These are phyloP conservation scores for Mycena citricolor DNA, from an alignment of 1,284 basidiomycete species.

Conservation along the genomic window DNA sequence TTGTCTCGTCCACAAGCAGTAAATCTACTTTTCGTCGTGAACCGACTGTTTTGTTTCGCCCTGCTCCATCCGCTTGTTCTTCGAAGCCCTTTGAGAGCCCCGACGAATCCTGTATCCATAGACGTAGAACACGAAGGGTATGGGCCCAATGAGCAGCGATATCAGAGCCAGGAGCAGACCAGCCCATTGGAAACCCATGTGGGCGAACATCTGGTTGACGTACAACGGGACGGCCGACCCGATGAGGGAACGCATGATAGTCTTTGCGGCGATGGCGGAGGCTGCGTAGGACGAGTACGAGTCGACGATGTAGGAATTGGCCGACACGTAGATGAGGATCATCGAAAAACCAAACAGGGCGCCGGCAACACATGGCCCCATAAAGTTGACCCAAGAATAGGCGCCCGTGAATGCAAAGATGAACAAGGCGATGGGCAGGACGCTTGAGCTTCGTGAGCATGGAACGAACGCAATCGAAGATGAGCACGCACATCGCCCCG, in stretches of 20 bases:
- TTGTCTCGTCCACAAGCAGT: too few relatives aligned
- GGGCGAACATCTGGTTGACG: constrained; percentile 41
- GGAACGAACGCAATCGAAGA: constrained; percentile 22
- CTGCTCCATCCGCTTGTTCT: constrained; percentile 18
- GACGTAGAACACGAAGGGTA: constrained; percentile 40
- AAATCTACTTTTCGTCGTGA: too few relatives aligned
- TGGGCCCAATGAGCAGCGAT: constrained; percentile 35
- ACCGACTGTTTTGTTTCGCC: too few relatives aligned
- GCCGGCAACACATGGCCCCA: constrained; percentile 37
- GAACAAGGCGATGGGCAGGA: constrained; percentile 37
- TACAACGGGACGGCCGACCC: constrained; percentile 41
- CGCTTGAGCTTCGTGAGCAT: constrained; percentile 23
- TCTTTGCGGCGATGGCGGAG: constrained; percentile 44
- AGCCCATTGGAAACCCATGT: constrained; percentile 41
- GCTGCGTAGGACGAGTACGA: constrained; percentile 40
- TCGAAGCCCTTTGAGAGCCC: constrained; percentile 18
- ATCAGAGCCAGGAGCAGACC: constrained; percentile 38
- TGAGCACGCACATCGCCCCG: constrained; percentile 41
- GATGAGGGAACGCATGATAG: constrained; percentile 36
- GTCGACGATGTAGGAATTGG: constrained; percentile 46
- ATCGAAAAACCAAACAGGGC: constrained; percentile 39
- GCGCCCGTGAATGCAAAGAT: constrained; percentile 50
- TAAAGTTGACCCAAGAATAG: constrained; percentile 38
- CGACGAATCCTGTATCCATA: constrained; percentile 35
- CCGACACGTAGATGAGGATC: constrained; percentile 42